A percentile compares a stretch with the other conserved stretches of the same genome.
phyloP scores from a whole-genome alignment of 306 rosid genomes.

The Casuarina equisetifolia region DNA sequence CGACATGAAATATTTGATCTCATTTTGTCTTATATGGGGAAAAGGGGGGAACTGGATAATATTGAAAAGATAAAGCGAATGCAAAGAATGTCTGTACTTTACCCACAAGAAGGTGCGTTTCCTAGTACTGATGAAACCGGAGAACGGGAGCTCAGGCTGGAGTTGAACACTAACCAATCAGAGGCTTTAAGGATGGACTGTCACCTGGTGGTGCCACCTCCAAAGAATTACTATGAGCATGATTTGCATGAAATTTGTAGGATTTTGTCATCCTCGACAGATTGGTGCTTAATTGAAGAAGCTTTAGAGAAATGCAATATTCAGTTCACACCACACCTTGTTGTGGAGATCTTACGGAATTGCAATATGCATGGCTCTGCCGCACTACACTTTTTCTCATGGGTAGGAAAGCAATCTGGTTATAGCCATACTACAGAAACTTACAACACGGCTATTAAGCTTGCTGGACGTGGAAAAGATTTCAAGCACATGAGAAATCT shows the following conservation, averaged over 20 bases:
- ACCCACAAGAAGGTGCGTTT: conserved; percentile 34
- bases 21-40: conserved; percentile 56
- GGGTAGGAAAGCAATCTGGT: conserved; percentile 69
- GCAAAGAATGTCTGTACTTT: conserved; percentile 38
- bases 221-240: conserved; percentile 43
- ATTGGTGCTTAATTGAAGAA: conserved; percentile 57
- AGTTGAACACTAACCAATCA: conserved; percentile 25
- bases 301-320: conserved; percentile 52
- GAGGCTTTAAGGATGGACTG: conserved; percentile 26
- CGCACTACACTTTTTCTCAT: conserved; percentile 62
- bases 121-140: conserved; percentile 26
- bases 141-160: conserved; percentile 30
- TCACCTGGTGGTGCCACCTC: conserved; percentile 27
- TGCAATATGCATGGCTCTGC: conserved; percentile 49
- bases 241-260: conserved; percentile 47
- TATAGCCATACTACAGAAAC: conserved; percentile 67
- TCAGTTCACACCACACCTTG: conserved; percentile 65
- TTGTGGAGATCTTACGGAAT: conserved; percentile 50
- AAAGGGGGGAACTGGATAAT: conserved; percentile 44
- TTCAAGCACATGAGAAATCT: conserved; percentile 86
- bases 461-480: conserved; percentile 85
- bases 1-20: conserved; percentile 48
- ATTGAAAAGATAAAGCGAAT: conserved; percentile 63
- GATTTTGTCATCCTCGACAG: conserved; percentile 53
- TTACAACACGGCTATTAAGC: conserved; percentile 81